Conservation (phyloP, 2,329 filamentous ascomycete genomes). For the Xylaria sp. region DNA sequence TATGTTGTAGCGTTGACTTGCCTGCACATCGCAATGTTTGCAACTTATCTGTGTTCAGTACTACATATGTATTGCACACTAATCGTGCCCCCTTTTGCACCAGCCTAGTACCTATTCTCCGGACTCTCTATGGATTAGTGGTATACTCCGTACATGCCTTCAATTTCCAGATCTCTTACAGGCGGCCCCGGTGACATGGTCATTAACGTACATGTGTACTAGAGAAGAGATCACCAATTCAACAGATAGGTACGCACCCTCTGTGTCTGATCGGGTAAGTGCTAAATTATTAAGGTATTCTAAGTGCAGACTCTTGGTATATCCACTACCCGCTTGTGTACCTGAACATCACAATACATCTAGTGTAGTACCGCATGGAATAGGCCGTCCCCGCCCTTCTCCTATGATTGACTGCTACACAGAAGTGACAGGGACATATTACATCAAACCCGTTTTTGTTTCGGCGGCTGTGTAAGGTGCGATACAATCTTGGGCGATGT, state of each 20-base stretch:
- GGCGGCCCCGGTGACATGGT: not conserved
- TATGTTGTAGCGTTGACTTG: not conserved
- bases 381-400: not conserved
- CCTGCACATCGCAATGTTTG: conserved; percentile 35
- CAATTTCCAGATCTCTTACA: not conserved
- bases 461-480: not conserved
- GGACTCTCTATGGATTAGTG: not conserved
- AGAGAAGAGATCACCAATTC: not conserved
- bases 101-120: not conserved
- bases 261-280: not conserved
- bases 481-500: not conserved
- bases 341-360: not conserved
- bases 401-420: not conserved
- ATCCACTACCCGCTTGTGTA: not conserved
- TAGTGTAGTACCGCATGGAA: not conserved
- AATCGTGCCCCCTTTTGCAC: conserved; percentile 15
- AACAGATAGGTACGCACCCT: not conserved
- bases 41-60: not conserved
- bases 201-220: not conserved
- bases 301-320: no score
- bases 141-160: not conserved
- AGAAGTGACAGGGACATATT: not conserved
- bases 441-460: not conserved
- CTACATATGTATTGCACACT: not conserved
- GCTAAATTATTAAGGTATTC: not conserved